Evolutionary conservation across 2,329 filamentous ascomycete genomes (phyloP).

Genomic region (Didymella segeticola): DNA sequence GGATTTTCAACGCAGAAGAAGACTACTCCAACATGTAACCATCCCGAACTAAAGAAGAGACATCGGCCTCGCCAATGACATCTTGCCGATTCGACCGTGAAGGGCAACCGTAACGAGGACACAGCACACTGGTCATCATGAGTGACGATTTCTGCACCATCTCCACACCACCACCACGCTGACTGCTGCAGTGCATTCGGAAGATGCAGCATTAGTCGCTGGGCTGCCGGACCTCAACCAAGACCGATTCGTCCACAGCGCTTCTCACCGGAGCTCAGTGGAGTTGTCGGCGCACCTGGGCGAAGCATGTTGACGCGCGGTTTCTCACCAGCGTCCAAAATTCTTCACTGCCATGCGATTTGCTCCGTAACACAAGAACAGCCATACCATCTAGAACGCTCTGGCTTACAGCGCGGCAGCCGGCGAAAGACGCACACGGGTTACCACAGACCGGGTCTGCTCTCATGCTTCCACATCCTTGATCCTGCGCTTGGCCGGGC

Average conservation of each 20-base stretch:
- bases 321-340: neutral
- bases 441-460: neutral
- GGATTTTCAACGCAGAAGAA: neutral
- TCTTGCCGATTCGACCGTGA: constrained; percentile 3
- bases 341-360: neutral
- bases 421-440: neutral
- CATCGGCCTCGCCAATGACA: neutral
- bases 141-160: neutral
- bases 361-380: neutral
- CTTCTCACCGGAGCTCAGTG: constrained; percentile 3
- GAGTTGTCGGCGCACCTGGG: constrained; percentile 3
- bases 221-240: neutral
- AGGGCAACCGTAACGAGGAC: constrained; percentile 2
- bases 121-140: neutral
- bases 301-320: constrained; percentile 4
- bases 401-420: neutral
- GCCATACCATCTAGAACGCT: neutral
- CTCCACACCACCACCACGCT: constrained; percentile 11
- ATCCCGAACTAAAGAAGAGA: neutral
- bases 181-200: neutral
- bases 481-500: neutral
- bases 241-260: constrained; percentile 6
- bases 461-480: neutral
- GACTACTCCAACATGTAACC: neutral
- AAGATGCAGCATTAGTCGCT: constrained; percentile 7